Percentiles rank a stretch among this genome's conserved stretches.
Conservation (phyloP, 2,329 filamentous ascomycete species). For the Zymoseptoria tritici region DNA sequence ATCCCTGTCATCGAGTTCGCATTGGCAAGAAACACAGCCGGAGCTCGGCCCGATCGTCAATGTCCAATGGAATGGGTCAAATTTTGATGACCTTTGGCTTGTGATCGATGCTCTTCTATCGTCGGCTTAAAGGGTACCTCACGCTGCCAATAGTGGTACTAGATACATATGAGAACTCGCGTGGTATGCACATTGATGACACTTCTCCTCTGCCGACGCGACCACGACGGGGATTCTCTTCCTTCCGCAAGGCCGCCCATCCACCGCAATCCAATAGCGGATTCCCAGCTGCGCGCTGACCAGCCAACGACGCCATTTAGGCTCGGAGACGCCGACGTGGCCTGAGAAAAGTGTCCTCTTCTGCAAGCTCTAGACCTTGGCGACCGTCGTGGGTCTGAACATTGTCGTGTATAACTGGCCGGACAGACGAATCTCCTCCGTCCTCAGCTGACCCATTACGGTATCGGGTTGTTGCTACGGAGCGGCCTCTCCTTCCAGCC, state of each 20-base stretch:
- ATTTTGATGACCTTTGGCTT: not conserved
- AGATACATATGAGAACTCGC: too few relatives aligned
- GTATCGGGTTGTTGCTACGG: not conserved
- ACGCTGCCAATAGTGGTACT: too few relatives aligned
- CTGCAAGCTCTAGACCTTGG: not conserved
- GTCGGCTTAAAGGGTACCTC: not conserved
- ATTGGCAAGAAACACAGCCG: too few relatives aligned
- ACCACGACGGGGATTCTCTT: not conserved
- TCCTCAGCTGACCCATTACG: not conserved
- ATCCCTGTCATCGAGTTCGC: too few relatives aligned
- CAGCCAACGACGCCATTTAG: not conserved
- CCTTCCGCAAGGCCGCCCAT: not conserved
- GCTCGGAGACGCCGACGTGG: not conserved
- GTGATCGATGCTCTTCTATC: not conserved
- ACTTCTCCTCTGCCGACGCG: not conserved
- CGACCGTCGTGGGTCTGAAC: not conserved
- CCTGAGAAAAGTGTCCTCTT: not conserved
- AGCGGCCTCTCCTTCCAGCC: not conserved
- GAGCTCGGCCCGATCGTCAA: not conserved
- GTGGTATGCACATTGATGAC: too few relatives aligned
- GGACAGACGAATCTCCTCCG: not conserved
- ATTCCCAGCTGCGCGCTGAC: not conserved
- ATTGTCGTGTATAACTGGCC: not conserved
- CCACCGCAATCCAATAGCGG: not conserved
- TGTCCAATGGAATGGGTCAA: not conserved